Evolutionary conservation across 345 rosid species (phyloP), one percentile per base, ranked within the genome.

Genomic region (Populus tremula): DNA sequence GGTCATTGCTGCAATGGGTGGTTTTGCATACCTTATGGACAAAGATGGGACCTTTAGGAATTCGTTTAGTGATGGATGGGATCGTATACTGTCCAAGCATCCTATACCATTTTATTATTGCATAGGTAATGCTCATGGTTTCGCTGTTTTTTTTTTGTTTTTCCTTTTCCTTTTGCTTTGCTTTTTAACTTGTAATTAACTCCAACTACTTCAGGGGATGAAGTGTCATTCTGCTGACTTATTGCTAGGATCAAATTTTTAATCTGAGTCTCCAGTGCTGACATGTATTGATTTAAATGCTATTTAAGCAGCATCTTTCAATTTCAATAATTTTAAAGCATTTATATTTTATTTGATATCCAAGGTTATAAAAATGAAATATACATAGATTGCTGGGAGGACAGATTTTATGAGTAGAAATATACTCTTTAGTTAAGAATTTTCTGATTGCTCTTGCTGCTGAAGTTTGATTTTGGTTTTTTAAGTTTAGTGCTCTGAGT

Each of bases 21-120:
- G 91, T 77, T 84, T 92, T 85, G 98, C 98, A 49, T 96, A 88
- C 79, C 47, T 93, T 59, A 89, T 96, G 97, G 98, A 93, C 82
- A 93, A 92, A 86, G 94, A 93, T 75, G 99, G 99, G 73, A 88
- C 90, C 56, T 96, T 96, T 76, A 88, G 96, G 64, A 92, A 96
- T 77, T 96, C 96, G 50, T 96, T 96, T 82, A 91, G 90, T 81
- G 97, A 92, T 85, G 91, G 93, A 56, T 96, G 97, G 99, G 98
- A 96, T 83, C 96, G 93, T 64, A 87, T 92, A 69, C 74, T 93
- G 74, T 93, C 98, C 11, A 96, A 87, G 72, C 98, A 92, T 87
- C 99, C 99, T 47, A 86, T 93, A 76, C 98, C 99, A 17, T 96
- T 96, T 82, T 96, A 91, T 76, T 96, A 96, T 71, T 93, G 98